Evolutionary conservation across 805 yeast species (phyloP), one percentile per base, ranked within the genome.

Genomic region (Wickerhamiella kurtzmanii): DNA sequence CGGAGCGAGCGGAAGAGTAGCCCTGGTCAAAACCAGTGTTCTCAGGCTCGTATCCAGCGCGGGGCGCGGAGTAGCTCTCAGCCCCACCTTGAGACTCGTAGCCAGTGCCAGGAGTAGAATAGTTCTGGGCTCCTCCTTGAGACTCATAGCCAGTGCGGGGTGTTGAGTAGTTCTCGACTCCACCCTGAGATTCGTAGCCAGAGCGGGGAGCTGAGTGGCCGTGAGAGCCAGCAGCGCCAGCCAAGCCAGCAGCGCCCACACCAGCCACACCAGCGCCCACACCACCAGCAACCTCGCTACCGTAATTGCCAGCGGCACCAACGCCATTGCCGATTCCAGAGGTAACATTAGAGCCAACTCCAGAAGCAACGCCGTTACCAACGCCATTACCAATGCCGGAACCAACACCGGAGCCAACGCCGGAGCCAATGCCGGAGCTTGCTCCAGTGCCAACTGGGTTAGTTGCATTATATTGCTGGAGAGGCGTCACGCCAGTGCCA

Each of bases 251-350:
- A n/a, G 48, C 47, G 8, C 41, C 46, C 3, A 47, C 49, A 11
- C 49, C 49, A 5, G 46, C 47, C 4, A 43, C 20, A 22, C 51
- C 51, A 15, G 48, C 50, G 9, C 36, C 47, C 8, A 45, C 51
- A 15, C 45, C 48, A 9, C 40, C 47, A 9, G 48, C 48, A 8
- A 50, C 51, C 4, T 44, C 18, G 8, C 51, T 51, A 3, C 35
- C 48, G 2, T 22, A 35, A 15, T 47, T 49, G 11, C 48, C 37
- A 6, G 37, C 37, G 22, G 21, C 36, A 28, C 37, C 16, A 15
- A 22, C 44, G 16, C 16, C 38, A 17, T 17, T 36, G 6, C 38
- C 48, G 15, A 44, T 22, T 2, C 50, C 51, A 15, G 32, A 25
- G 32, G 52, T 52, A 20, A 44, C 51, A 11, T 35, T 44, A 11